Conservation (phyloP, 129 eudicot genomes). For the Chrysanthemum seticuspe region DNA sequence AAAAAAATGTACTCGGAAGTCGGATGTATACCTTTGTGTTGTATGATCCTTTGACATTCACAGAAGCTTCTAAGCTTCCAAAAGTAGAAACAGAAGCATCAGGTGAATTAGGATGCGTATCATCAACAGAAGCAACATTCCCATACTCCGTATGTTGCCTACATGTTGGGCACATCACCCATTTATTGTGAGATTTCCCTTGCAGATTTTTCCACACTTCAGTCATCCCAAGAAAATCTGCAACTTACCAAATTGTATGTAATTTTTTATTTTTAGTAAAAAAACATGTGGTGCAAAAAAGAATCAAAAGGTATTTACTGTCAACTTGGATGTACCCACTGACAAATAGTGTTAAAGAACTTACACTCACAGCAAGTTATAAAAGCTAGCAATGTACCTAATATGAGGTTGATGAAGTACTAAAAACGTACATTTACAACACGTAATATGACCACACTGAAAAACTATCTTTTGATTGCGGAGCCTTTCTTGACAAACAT, state of each 20-base stretch:
- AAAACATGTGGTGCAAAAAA: neutral
- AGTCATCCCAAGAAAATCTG: conserved; percentile 82
- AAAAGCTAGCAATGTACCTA: no score
- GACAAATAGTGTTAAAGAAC: no score
- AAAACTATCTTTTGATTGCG: conserved; percentile 18
- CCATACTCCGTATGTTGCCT: conserved; percentile 69
- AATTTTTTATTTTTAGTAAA: neutral
- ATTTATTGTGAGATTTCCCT: conserved; percentile 42
- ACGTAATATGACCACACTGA: conserved; percentile 86
- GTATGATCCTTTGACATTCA: conserved; percentile 84
- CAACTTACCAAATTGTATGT: conserved; percentile 12
- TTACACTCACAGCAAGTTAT: conserved; percentile 20
- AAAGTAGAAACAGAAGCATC: conserved; percentile 24
- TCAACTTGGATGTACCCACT: neutral
- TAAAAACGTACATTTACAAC: conserved; percentile 53
- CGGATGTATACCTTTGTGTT: conserved; percentile 71
- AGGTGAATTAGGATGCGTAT: conserved; percentile 33
- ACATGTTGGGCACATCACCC: conserved; percentile 97
- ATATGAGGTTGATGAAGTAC: no score
- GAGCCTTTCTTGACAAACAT: conserved; percentile 86
- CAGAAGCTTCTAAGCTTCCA: conserved; percentile 52
- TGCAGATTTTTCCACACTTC: conserved; percentile 38
- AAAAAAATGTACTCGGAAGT: no score
- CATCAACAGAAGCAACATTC: conserved; percentile 83
- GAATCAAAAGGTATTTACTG: neutral